phyloP scores from a whole-genome alignment of 2,329 filamentous ascomycete species.

The Colletotrichum limetticola region DNA sequence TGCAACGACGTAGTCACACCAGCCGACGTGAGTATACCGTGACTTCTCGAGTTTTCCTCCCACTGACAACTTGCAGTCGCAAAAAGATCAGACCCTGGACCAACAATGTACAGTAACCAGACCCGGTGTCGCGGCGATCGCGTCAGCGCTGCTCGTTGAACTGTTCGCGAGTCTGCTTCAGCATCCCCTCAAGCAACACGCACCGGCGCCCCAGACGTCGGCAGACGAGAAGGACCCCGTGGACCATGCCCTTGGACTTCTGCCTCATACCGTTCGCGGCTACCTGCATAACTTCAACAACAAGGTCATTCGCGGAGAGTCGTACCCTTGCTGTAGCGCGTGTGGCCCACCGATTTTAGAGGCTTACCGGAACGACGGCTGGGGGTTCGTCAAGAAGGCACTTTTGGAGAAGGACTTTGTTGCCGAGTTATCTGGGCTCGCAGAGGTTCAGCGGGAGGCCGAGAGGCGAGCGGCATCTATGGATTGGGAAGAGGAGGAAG shows the following conservation, averaged over 20 bases:
- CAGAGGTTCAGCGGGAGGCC: slow-evolving; percentile 74
- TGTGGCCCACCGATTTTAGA: slow-evolving; percentile 78
- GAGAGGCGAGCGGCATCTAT: slow-evolving; percentile 63
- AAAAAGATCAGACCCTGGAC: slow-evolving; percentile 94
- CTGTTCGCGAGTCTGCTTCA: slow-evolving; percentile 88
- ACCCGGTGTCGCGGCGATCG: slow-evolving; percentile 91
- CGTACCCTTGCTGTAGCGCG: slow-evolving; percentile 84
- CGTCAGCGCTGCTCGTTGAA: slow-evolving; percentile 91
- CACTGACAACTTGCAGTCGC: slow-evolving; percentile 67
- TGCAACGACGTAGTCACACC: slow-evolving; percentile 98
- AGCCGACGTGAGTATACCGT: slow-evolving; percentile 76
- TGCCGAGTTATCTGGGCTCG: slow-evolving; percentile 78
- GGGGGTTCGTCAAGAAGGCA: slow-evolving; percentile 81
- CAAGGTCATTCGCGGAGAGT: slow-evolving; percentile 76
- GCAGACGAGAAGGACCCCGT: slow-evolving; percentile 65
- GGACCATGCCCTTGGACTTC: slow-evolving; percentile 72
- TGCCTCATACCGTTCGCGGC: slow-evolving; percentile 85
- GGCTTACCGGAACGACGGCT: slow-evolving; percentile 74
- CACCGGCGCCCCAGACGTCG: slow-evolving; percentile 63
- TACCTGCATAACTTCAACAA: slow-evolving; percentile 81
- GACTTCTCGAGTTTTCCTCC: neutral
- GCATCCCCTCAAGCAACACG: slow-evolving; percentile 77
- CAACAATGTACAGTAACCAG: slow-evolving; percentile 98
- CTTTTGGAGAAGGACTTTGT: slow-evolving; percentile 82
- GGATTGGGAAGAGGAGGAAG: slow-evolving; percentile 72